Evolutionary conservation across 345 rosid genomes (phyloP), one percentile per base, ranked within the genome.

Genomic region (Brassica cretica): DNA sequence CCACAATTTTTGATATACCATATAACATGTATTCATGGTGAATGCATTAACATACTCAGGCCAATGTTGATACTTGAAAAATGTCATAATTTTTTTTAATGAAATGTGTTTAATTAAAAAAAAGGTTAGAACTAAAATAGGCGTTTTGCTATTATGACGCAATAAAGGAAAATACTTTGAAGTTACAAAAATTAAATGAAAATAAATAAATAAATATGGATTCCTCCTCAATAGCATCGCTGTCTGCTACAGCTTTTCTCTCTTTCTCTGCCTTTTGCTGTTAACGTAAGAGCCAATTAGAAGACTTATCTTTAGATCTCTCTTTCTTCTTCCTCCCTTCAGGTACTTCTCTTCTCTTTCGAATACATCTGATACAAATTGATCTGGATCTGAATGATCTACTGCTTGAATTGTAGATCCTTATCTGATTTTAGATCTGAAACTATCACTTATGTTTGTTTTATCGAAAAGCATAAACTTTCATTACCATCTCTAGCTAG

Each of bases 231-330:
- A 46, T 60, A 46, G 53, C 53, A 46, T 12, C 2, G 74, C 70
- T 68, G 68, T 68, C 68, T 68, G 61, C 51, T 44, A 12, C 74
- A 76, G 53, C 55, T 62, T 76, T 68, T 68, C 71, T 29, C 58
- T 37, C 12, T 5, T 8, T 9, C 18, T 53, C 25, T 53, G 56
- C n/a, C 37, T 10, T 72, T 59, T 59, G 75, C 64, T 65, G 1
- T 55, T 2, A 66, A 76, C 75, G 37, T 33, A 44, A 44, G 39
- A 18, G 56, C 74, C 76, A 63, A 68, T 19, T 55, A 55, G 10
- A 16, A 16, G 12, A 58, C 19, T 49, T 63, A 35, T 76, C 29
- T 60, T 70, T 64, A 70, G 76, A 71, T 64, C 81, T 71, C 65
- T 55, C 44, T 27, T 67, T 60, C 74, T 58, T 56, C 56, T 60